phyloP scores from a whole-genome alignment of 1,284 basidiomycete genomes.

The Puccinia novopanici region DNA sequence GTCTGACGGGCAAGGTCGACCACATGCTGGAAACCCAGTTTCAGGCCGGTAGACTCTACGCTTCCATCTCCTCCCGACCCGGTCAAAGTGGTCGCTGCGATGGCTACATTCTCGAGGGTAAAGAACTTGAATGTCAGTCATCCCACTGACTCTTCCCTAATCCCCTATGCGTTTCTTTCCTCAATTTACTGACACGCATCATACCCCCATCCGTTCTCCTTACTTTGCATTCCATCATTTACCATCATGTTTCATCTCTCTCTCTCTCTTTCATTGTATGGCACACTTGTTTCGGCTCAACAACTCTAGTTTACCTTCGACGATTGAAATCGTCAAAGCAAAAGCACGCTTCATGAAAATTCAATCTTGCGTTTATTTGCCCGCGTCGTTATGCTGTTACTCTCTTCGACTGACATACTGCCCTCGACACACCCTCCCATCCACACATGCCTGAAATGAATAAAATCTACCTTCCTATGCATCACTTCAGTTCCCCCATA shows the following conservation, averaged over 20 bases:
- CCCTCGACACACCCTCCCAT: background rate
- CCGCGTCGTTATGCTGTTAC: background rate
- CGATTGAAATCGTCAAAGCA: constrained; percentile 50
- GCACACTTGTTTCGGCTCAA: too few relatives aligned
- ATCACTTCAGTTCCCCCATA: background rate
- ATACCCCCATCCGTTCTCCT: constrained; percentile 10
- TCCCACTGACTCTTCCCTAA: background rate
- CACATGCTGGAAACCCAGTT: constrained; percentile 81
- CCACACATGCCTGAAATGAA: constrained; percentile 29
- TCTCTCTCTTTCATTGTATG: background rate
- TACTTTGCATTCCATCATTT: background rate
- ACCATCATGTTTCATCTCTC: background rate
- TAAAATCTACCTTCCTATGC: background rate
- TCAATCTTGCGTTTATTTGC: background rate
- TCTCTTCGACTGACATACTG: background rate
- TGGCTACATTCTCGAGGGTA: constrained; percentile 93
- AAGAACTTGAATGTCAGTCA: constrained; percentile 74
- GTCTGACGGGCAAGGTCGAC: constrained; percentile 91
- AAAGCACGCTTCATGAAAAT: constrained; percentile 51
- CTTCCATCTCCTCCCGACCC: constrained; percentile 83
- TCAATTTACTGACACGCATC: too few relatives aligned
- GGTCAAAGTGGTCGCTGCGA: constrained; percentile 91
- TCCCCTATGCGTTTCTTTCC: background rate
- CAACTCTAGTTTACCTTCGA: constrained; percentile 43
- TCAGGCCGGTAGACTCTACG: constrained; percentile 83